Conservation (phyloP, 306 rosid genomes). For the Hippophae tibetana region DNA sequence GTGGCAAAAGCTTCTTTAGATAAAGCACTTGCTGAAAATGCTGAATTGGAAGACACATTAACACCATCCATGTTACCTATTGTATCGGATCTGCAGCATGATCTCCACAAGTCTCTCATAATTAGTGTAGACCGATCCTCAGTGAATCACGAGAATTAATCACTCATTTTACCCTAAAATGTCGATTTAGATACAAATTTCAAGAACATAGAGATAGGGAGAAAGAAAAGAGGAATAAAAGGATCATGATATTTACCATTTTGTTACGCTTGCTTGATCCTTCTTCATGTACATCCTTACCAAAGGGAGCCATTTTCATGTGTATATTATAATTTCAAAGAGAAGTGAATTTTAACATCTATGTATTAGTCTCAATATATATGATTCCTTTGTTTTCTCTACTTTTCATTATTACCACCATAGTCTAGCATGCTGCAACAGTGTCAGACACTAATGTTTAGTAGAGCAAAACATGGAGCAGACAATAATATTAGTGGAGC, state of each 20-base stretch:
- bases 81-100: slow-evolving; percentile 3
- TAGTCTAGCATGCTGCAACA: too few species aligned
- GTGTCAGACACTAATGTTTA: too few species aligned
- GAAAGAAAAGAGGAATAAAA: not conserved
- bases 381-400: too few species aligned
- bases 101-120: slow-evolving; percentile 23
- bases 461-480: too few species aligned
- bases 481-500: too few species aligned
- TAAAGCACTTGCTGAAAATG: slow-evolving; percentile 38
- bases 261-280: not conserved
- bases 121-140: slow-evolving; percentile 21
- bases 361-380: too few species aligned
- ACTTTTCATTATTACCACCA: too few species aligned
- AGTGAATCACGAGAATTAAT: slow-evolving; percentile 20
- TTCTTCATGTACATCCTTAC: not conserved
- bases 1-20: slow-evolving; percentile 47
- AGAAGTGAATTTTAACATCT: too few species aligned
- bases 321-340: too few species aligned
- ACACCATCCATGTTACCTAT: slow-evolving; percentile 20
- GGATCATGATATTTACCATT: not conserved
- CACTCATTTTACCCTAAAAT: not conserved
- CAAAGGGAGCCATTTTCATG: too few species aligned
- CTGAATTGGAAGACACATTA: slow-evolving; percentile 17
- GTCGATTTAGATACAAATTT: not conserved
- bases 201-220: slow-evolving; percentile 5